Conservation (phyloP, 2,329 filamentous ascomycete species). For the Colletotrichum lindemuthianum region DNA sequence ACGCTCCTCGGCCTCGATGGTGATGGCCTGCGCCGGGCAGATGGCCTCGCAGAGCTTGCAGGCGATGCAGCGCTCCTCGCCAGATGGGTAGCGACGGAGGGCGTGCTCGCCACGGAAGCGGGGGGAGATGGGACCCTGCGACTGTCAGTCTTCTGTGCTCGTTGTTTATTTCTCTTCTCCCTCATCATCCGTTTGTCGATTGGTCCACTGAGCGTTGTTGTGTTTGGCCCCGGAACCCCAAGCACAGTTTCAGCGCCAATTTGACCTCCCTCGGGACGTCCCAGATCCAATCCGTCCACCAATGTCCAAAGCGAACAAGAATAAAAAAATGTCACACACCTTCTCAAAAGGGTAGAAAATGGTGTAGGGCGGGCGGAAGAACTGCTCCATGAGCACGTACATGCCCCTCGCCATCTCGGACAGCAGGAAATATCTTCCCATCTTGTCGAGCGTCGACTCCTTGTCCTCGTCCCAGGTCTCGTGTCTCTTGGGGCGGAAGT, state of each 20-base stretch:
- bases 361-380: slow-evolving; percentile 97
- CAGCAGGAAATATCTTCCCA: slow-evolving; percentile 94
- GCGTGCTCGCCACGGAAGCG: slow-evolving; percentile 99
- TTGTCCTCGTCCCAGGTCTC: slow-evolving; percentile 83
- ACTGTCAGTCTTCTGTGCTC: slow-evolving; percentile 7
- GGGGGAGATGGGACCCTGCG: slow-evolving; percentile 88
- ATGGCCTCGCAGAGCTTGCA: slow-evolving; percentile 99
- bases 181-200: no score
- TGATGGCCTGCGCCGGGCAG: slow-evolving; percentile 98
- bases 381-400: slow-evolving; percentile 98
- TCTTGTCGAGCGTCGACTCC: slow-evolving; percentile 82
- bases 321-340: slow-evolving; percentile 52
- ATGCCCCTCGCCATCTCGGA: slow-evolving; percentile 97
- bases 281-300: background rate
- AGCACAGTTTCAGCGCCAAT: background rate
- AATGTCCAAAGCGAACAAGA: background rate
- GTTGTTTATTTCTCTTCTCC: background rate
- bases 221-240: no score
- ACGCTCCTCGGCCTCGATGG: slow-evolving; percentile 98
- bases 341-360: slow-evolving; percentile 99
- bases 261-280: background rate
- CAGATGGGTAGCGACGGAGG: slow-evolving; percentile 93
- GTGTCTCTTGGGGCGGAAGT: slow-evolving; percentile 80
- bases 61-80: slow-evolving; percentile 98
- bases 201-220: no score